Evolutionary conservation across 768 basidiomycete species (phyloP), one percentile per base, ranked within the genome.

Genomic region (Leucogyrophana mollusca): DNA sequence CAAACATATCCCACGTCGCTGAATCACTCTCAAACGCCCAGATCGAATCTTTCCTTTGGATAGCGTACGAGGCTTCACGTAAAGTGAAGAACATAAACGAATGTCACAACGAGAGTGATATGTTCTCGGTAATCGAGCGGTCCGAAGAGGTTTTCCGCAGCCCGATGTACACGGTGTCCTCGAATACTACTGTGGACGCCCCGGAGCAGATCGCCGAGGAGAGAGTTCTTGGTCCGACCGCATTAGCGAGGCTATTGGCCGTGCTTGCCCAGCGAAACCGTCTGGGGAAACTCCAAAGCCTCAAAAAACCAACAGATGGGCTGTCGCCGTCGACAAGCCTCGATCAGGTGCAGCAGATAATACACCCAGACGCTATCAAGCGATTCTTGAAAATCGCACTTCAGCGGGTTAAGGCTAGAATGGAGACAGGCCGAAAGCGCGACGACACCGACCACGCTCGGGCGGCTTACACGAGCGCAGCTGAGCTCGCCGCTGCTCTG

Each of bases 401-500:
- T 25, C 48, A 56, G 38, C 55, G 55, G 4, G 56, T 53, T 14
- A 48, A 48, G 6, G 45, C 25, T 14, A 54, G 56, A n/a, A 43
- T 56, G 10, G 66, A 65, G 43, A 35, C 35, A 17, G 62, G 65
- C 4, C 57, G 56, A 39, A 51, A 48, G 33, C 35, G 52, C 4
- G 40, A 52, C 9, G 57, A 57, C 18, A 9, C 49, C 14, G 59
- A 51, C 25, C 50, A 56, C 22, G 66, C 66, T n/a, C 45, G 49
- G 14, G 36, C 54, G 21, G 54, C 56, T 1, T 67, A 64, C 47
- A 21, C 40, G 23, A 52, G 49, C 34, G 57, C 61, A 11, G 67
- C 68, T 13, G 63, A 68, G 49, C 58, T 68, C 4, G 64, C 66
- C 9, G 54, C 54, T 11, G 59, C 57, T 2, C 39, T 68, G 17